phyloP scores from a whole-genome alignment of 768 basidiomycete species.

The Cystofilobasidium capitatum region DNA sequence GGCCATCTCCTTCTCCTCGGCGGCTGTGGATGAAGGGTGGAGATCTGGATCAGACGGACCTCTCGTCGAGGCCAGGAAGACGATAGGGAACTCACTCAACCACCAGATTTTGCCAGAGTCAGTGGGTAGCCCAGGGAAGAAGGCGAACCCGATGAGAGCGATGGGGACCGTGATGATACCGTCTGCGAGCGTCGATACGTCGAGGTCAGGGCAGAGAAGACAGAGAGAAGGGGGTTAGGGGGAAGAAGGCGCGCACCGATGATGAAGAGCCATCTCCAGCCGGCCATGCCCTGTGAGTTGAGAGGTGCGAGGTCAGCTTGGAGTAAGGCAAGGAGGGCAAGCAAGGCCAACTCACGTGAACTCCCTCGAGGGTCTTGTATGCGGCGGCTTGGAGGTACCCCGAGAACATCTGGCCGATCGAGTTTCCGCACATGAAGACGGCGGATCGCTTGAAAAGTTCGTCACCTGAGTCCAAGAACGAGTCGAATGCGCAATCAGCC shows the following conservation, averaged over 20 bases:
- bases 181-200: too few species aligned
- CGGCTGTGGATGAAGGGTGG: background rate
- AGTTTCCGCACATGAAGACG: conserved; percentile 23
- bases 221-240: too few species aligned
- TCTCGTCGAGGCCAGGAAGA: background rate
- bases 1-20: conserved; percentile 11
- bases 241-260: background rate
- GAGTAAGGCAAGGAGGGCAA: background rate
- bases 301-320: background rate
- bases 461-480: conserved; percentile 20
- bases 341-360: background rate
- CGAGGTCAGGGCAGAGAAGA: too few species aligned
- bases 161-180: background rate
- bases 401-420: conserved; percentile 23
- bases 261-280: conserved; percentile 15
- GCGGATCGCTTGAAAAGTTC: conserved; percentile 24
- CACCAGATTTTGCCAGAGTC: conserved; percentile 16
- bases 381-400: background rate
- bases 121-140: conserved; percentile 20
- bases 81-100: background rate
- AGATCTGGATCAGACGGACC: background rate
- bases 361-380: background rate
- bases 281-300: background rate
- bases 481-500: background rate
- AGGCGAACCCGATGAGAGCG: conserved; percentile 13